Percentiles rank a stretch among this genome's conserved stretches.
phyloP scores from a whole-genome alignment of 768 basidiomycete genomes.

The Suillus subalutaceus region DNA sequence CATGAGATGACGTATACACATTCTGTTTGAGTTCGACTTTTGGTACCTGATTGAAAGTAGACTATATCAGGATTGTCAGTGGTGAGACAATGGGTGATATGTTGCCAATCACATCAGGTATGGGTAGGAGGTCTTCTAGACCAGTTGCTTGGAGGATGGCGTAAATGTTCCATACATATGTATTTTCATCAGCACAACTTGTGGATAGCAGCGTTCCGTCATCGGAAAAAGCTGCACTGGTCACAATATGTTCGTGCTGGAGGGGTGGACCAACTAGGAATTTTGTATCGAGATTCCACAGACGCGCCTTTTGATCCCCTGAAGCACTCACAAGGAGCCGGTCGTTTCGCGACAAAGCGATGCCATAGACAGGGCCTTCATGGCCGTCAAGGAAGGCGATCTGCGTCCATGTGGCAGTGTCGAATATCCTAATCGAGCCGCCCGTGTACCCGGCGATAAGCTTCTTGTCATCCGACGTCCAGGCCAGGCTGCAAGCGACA shows the following conservation, averaged over 20 bases:
- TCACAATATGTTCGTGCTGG: conserved; percentile 31
- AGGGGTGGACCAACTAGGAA: conserved; percentile 23
- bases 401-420: neutral
- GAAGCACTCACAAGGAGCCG: conserved; percentile 31
- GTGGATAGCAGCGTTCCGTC: conserved; percentile 22
- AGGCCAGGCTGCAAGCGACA: neutral
- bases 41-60: neutral
- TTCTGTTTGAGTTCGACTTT: neutral
- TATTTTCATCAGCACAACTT: neutral
- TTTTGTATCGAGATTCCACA: conserved; percentile 30
- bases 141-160: neutral
- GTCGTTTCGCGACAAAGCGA: conserved; percentile 32
- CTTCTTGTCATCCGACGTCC: neutral
- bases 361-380: conserved; percentile 21
- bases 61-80: neutral
- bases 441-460: neutral
- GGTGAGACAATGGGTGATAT: neutral
- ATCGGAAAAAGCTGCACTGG: conserved; percentile 26
- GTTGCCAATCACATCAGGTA: neutral
- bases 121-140: neutral
- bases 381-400: conserved; percentile 20
- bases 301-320: conserved; percentile 31
- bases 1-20: neutral
- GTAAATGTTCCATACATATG: neutral
- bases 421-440: neutral